Percentiles rank a stretch among this genome's conserved stretches.
phyloP scores from a whole-genome alignment of 1,284 basidiomycete species.

The Moesziomyces antarcticus region DNA sequence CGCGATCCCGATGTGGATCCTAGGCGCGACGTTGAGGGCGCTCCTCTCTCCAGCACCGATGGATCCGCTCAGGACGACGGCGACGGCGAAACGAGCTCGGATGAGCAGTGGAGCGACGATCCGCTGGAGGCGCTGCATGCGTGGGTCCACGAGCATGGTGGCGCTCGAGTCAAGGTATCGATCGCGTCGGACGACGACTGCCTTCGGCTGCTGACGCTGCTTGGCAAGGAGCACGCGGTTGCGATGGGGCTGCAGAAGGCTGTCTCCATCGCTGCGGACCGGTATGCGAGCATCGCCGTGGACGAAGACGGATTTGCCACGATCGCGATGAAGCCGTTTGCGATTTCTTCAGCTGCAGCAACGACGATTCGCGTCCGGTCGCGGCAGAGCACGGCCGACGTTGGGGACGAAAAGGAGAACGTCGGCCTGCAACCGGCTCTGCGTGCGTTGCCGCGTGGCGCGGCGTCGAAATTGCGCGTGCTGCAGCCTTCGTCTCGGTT shows the following conservation, averaged over 20 bases:
- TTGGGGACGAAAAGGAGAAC: conserved; percentile 17
- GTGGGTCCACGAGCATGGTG: conserved; percentile 33
- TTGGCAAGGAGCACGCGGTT: conserved; percentile 2
- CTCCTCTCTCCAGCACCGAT: conserved; percentile 8
- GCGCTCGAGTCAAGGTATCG: conserved; percentile 23
- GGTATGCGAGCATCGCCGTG: conserved; percentile 16
- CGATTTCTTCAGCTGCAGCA: neutral
- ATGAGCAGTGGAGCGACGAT: conserved; percentile 29
- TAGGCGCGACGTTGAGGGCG: conserved; percentile 5
- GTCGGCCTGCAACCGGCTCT: neutral
- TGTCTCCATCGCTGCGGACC: conserved; percentile 29
- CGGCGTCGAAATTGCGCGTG: conserved; percentile 2
- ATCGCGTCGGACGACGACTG: conserved; percentile 51
- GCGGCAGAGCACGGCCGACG: neutral
- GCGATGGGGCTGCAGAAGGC: conserved; percentile 14
- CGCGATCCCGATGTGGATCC: conserved; percentile 34
- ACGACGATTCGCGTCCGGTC: neutral
- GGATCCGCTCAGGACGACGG: neutral
- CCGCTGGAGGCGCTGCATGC: conserved; percentile 38
- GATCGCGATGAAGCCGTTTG: conserved; percentile 3
- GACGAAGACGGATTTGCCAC: conserved; percentile 25
- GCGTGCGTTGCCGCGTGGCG: conserved; percentile 11
- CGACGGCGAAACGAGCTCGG: neutral
- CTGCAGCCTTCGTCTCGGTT: conserved; percentile 11
- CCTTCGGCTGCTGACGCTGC: conserved; percentile 25